Conservation (phyloP, 2,329 filamentous ascomycete species). For the Aspergillus flavus region DNA sequence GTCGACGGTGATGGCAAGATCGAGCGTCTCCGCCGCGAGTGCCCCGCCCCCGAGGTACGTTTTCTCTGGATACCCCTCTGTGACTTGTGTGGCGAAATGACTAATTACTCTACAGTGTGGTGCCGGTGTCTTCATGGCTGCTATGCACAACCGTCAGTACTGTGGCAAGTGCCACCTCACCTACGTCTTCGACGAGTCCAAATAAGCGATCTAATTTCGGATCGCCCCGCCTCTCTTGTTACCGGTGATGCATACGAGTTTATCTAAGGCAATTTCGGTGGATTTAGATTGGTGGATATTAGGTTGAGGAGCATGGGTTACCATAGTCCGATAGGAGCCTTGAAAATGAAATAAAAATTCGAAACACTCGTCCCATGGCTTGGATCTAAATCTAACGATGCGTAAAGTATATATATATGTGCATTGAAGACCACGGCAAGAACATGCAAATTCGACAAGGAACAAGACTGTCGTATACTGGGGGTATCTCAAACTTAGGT, state of each 20-base stretch:
- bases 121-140: conserved; percentile 99
- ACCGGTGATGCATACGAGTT: conserved; percentile 16
- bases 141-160: conserved; percentile 99
- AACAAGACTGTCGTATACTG: neutral
- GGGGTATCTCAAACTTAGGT: neutral
- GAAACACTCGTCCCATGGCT: conserved; percentile 10
- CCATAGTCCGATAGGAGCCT: conserved; percentile 20
- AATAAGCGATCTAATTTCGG: conserved; percentile 44
- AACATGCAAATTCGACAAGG: conserved; percentile 2
- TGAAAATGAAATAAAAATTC: conserved; percentile 21
- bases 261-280: conserved; percentile 15
- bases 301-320: conserved; percentile 20
- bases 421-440: neutral
- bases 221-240: conserved; percentile 17
- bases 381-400: conserved; percentile 6
- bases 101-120: conserved; percentile 69
- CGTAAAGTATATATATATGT: conserved; percentile 14
- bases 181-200: conserved; percentile 70
- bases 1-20: conserved; percentile 99
- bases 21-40: conserved; percentile 97
- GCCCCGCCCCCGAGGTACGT: conserved; percentile 84
- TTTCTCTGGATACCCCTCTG: conserved; percentile 7
- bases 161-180: conserved; percentile 74
- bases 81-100: conserved; percentile 37
- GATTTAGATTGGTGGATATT: conserved; percentile 15